These are phyloP conservation scores for Pythium sp. DNA, from an alignment of 352 stramenopile species.

Conservation along the genomic window DNA sequence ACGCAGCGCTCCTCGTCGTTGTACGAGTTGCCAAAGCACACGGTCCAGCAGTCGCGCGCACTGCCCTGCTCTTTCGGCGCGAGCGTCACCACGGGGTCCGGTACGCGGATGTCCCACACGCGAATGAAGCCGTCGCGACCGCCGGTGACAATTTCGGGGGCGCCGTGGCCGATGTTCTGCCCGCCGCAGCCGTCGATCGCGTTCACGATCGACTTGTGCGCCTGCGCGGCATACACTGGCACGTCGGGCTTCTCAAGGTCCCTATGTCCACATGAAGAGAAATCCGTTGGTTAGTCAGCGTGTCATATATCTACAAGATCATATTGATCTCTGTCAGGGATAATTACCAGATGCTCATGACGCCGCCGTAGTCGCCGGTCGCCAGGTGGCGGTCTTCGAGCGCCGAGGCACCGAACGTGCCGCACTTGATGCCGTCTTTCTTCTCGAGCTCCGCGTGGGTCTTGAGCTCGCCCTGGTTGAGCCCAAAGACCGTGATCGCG, in stretches of 20 bases:
- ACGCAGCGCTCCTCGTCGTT: slow-evolving; percentile 93
- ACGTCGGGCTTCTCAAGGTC: slow-evolving; percentile 81
- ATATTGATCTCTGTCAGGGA: background rate
- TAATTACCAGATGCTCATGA: slow-evolving; percentile 70
- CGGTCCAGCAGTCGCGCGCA: slow-evolving; percentile 93
- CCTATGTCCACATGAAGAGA: slow-evolving; percentile 20
- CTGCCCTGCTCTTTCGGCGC: slow-evolving; percentile 81
- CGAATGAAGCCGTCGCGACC: slow-evolving; percentile 93
- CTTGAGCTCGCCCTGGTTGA: slow-evolving; percentile 87
- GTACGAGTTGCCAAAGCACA: slow-evolving; percentile 95
- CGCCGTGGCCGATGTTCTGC: slow-evolving; percentile 83
- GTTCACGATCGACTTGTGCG: slow-evolving; percentile 94
- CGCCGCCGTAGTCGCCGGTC: slow-evolving; percentile 71
- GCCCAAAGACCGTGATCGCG: slow-evolving; percentile 88
- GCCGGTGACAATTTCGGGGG: slow-evolving; percentile 93
- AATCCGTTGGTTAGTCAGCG: background rate
- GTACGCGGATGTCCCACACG: slow-evolving; percentile 94
- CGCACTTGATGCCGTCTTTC: slow-evolving; percentile 93
- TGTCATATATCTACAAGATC: background rate
- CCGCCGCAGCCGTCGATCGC: slow-evolving; percentile 94
- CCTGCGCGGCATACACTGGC: slow-evolving; percentile 88
- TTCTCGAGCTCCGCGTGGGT: slow-evolving; percentile 73
- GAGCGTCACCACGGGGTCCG: slow-evolving; percentile 90
- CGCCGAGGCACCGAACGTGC: slow-evolving; percentile 93
- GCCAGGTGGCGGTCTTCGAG: slow-evolving; percentile 88